Base-by-base conservation (phyloP, 2,329 filamentous ascomycete genomes). In the Hypoxylon sp. region DNA sequence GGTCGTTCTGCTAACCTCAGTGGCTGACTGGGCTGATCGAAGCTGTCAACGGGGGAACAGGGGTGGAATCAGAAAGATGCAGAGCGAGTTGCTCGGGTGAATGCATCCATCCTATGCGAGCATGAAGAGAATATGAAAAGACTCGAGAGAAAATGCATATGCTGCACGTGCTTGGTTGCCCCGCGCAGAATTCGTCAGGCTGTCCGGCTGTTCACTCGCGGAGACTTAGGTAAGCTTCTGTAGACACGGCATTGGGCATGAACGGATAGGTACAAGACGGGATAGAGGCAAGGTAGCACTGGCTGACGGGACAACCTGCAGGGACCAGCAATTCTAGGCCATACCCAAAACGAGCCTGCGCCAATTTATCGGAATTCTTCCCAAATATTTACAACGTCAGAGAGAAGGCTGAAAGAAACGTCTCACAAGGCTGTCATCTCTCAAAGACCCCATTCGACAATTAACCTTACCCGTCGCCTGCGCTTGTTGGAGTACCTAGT, bases 331-430 rank as follows among this genome's bases (percentile, higher is more conserved):
- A n/a, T n/a, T n/a, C n/a, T 31, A 42, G 26, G 38, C 21, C 20
- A 20, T 40, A 43, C 38, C 18, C 35, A 56, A 58, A n/a, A 56
- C 47, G 45, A 53, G 51, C 46, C 53, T 58, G 31, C 53, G 56
- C 48, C 50, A 56, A 55, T 58, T 51, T 52, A 37, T 37, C 20
- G 45, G 33, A 37, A 21, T 48, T 45, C 23, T 9, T 18, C 10
- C 18, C 23, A 11, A 9, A 43, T 48, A 37, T 49, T 49, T 55
- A 55, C 58, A 58, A 58, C 58, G 58, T 62, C 58, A 61, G 31
- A 56, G 49, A 55, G 58, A 62, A 62, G 58, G 58, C 58, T 59
- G 58, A 62, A 56, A 38, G n/a, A 55, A 49, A 26, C 33, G 41
- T 54, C 45, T 48, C 53, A 63, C 58, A 50, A 63, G 61, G 61